Base-by-base conservation (phyloP, 1,284 basidiomycete genomes). In the Amylostereum areolatum region DNA sequence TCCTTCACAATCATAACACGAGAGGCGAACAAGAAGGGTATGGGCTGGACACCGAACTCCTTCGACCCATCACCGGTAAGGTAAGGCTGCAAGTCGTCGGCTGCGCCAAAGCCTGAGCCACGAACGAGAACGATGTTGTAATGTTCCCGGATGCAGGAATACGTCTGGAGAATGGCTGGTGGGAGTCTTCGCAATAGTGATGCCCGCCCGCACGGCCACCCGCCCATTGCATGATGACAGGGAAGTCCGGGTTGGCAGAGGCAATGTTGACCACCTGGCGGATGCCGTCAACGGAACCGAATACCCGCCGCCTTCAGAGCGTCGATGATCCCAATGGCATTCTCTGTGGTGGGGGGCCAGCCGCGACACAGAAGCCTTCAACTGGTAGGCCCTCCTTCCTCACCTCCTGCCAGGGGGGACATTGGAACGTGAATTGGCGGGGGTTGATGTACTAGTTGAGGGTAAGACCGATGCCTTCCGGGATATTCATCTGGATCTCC, bases 141-240 rank as follows among this genome's bases (percentile, higher is more conserved):
- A 56, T 96, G 87, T 60, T 89, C 85, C 55, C 96, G 89, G 65
- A 99, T 97, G 24, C 88, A 73, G 43, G 84, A 77, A 69, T 99
- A 99, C 0, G 95, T 98, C 43, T 85, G 72, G 41, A 98, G 74
- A 59, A 99, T 85, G 97, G 96, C 67, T 96, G 92, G 66, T 98
- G 95, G 82, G 98, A 95, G 68, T 99, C 97, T 69, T 99, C 97
- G 67, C 86, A 97, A 9, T 92, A 96, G 73, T 98, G 96, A 62
- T 99, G 96, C 53, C 96, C 96, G 59, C 96, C 97, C n/a, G 95
- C 97, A 60, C 96, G 92, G 46, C 96, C 96, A 64, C 97, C 97
- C 45, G 96, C 99, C 96, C 96, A 98, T 66, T 98, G 96, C 56
- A 97, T 75, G 68, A 99, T 93, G 70, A 99, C 85, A n/a, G 95